Percentiles rank a stretch among this genome's conserved stretches.
phyloP scores from a whole-genome alignment of 2,329 filamentous ascomycete genomes.

The Pseudocercospora vitis region DNA sequence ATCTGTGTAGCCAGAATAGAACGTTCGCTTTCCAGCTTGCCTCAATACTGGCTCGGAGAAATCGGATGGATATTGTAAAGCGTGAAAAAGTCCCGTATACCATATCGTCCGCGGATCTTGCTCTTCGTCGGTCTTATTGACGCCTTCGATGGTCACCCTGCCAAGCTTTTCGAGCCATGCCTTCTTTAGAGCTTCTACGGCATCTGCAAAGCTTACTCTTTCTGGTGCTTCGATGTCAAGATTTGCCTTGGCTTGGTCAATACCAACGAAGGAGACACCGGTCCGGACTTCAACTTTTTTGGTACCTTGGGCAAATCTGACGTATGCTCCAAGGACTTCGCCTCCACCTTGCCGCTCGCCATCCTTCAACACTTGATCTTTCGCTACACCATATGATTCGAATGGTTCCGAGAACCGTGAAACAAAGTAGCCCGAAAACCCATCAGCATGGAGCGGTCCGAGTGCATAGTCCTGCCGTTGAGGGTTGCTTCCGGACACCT shows the following conservation, averaged over 20 bases:
- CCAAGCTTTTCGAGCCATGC: slow-evolving; percentile 51
- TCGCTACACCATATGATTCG: slow-evolving; percentile 39
- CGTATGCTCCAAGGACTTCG: slow-evolving; percentile 45
- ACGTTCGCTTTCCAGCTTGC: slow-evolving; percentile 33
- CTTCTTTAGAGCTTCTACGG: slow-evolving; percentile 44
- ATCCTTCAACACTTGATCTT: slow-evolving; percentile 21
- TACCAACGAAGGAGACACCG: slow-evolving; percentile 49
- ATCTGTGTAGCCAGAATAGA: slow-evolving; percentile 52
- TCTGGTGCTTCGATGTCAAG: slow-evolving; percentile 47
- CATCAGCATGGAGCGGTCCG: slow-evolving; percentile 45
- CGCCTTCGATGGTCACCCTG: slow-evolving; percentile 46
- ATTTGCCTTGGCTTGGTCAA: slow-evolving; percentile 50
- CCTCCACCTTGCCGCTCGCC: slow-evolving; percentile 37
- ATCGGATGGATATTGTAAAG: slow-evolving; percentile 51
- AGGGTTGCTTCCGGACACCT: slow-evolving; percentile 48
- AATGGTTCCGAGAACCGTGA: slow-evolving; percentile 50
- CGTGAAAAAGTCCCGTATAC: slow-evolving; percentile 51
- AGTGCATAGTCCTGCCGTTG: slow-evolving; percentile 51
- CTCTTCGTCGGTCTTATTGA: slow-evolving; percentile 43
- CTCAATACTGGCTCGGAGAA: slow-evolving; percentile 46
- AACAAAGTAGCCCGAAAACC: slow-evolving; percentile 50
- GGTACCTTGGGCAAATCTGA: slow-evolving; percentile 38
- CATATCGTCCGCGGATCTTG: slow-evolving; percentile 49
- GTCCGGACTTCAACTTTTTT: slow-evolving; percentile 48
- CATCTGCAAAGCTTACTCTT: slow-evolving; percentile 40